phyloP scores from a whole-genome alignment of 306 rosid species.

The Coriaria nepalensis region DNA sequence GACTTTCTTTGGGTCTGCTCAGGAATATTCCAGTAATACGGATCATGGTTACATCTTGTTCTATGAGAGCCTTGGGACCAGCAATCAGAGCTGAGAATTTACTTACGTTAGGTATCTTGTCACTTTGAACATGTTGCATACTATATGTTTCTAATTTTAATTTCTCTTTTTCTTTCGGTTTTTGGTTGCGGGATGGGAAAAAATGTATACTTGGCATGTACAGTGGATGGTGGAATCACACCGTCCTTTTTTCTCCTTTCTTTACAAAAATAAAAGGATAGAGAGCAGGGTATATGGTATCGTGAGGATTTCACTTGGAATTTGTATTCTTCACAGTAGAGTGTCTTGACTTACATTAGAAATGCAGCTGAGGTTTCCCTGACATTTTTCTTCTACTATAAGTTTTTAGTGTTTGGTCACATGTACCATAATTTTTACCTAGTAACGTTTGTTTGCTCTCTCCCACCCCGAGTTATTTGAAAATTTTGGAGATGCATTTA shows the following conservation, averaged over 20 bases:
- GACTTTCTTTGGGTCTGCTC: conserved; percentile 97
- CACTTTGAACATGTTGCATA: conserved; percentile 22
- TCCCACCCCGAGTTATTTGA: too few species aligned
- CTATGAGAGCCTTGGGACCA: conserved; percentile 71
- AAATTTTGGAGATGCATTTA: too few species aligned
- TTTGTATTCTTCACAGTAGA: conserved; percentile 28
- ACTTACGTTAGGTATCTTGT: conserved; percentile 32
- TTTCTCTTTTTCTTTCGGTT: conserved; percentile 19
- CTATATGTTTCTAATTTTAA: conserved; percentile 28
- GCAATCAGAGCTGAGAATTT: conserved; percentile 37
- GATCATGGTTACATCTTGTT: conserved; percentile 97
- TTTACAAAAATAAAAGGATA: conserved; percentile 47
- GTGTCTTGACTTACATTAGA: conserved; percentile 28
- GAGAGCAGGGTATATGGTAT: conserved; percentile 48
- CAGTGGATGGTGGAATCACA: conserved; percentile 58
- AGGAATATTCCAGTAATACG: conserved; percentile 88
- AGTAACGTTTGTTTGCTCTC: too few species aligned
- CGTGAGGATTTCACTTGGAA: conserved; percentile 24
- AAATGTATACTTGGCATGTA: conserved; percentile 70
- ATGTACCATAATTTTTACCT: too few species aligned
- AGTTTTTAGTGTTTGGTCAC: too few species aligned
- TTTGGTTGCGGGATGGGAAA: conserved; percentile 34
- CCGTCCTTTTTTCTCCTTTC: conserved; percentile 21
- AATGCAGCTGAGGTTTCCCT: conserved; percentile 11
- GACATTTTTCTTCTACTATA: too few species aligned